Evolutionary conservation across 169 alveolate genomes (phyloP), one percentile per base, ranked within the genome.

Genomic region (Cryptosporidium parvum): DNA sequence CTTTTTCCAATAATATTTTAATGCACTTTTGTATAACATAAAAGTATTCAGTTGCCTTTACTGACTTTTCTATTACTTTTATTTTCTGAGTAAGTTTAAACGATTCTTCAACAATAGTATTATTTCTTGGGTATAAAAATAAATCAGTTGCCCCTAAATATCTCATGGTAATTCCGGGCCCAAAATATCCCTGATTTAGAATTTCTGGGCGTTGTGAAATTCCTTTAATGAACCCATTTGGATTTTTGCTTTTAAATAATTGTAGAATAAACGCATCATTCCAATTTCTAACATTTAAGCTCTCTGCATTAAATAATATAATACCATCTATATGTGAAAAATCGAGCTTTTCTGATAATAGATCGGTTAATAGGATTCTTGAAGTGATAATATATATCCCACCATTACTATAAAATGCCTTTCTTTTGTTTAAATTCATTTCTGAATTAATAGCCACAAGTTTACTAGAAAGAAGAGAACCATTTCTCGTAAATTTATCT

Each of bases 231-330:
- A 86, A 84, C n/a, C 92, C 93, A 52, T 52, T 58, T 21, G 91
- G 84, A 71, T 91, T 85, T 48, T 86, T 75, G 62, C 69, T 84
- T 71, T 91, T 70, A 52, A 45, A 85, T 59, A 91, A 67, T 58
- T 86, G 93, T 26, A 69, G 23, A 29, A 91, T 80, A 85, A 91
- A 91, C 33, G 93, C 93, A 68, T 91, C 93, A 72, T 85, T 69
- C 85, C 85, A 85, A 42, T 91, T 84, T 33, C 62, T 68, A 26
- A 65, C 18, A 62, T 65, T 80, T 31, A 85, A 67, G 59, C 69
- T 85, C 59, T 91, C 92, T 48, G 93, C 93, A 45, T 85, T 91
- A 67, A 73, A 23, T 10, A 91, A 56, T 48, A 91, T 53, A 33
- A 91, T 67, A 44, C 93, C 86, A 67, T 73, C 86, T 7, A 91